phyloP scores from a whole-genome alignment of 192 early-diverging fungal genomes.

The Phycomyces blakesleeanus region DNA sequence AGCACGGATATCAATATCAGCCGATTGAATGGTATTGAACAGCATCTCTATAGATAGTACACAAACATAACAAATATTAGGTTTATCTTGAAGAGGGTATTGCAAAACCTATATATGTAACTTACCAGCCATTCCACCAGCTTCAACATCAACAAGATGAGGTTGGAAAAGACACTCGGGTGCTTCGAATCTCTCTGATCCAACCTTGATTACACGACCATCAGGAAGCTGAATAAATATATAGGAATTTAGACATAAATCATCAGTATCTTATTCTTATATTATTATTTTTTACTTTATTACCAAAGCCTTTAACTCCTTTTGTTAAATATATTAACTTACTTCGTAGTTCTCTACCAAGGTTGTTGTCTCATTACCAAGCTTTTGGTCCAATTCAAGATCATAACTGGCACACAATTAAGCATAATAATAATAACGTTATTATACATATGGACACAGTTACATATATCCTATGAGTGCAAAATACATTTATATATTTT shows the following conservation, averaged over 20 bases:
- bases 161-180: constrained; percentile 99
- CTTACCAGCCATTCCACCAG: constrained; percentile 85
- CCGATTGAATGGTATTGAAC: constrained; percentile 87
- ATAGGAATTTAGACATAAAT: too few relatives aligned
- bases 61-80: too few relatives aligned
- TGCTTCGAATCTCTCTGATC: constrained; percentile 96
- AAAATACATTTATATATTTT: constrained; percentile 3
- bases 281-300: too few relatives aligned
- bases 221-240: constrained; percentile 74
- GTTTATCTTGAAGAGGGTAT: too few relatives aligned
- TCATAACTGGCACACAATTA: too few relatives aligned
- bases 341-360: constrained; percentile 93
- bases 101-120: not conserved
- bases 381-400: constrained; percentile 87
- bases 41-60: constrained; percentile 95
- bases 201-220: constrained; percentile 97
- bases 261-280: too few relatives aligned
- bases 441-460: too few relatives aligned
- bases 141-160: constrained; percentile 92
- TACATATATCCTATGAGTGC: too few relatives aligned
- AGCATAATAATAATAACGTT: too few relatives aligned
- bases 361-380: constrained; percentile 95
- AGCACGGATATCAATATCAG: constrained; percentile 86
- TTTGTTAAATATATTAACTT: too few relatives aligned
- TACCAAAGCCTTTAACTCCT: too few relatives aligned